These are phyloP conservation scores for Sanguinoderma infundibulare DNA, from an alignment of 1,284 basidiomycete genomes.

Conservation along the genomic window DNA sequence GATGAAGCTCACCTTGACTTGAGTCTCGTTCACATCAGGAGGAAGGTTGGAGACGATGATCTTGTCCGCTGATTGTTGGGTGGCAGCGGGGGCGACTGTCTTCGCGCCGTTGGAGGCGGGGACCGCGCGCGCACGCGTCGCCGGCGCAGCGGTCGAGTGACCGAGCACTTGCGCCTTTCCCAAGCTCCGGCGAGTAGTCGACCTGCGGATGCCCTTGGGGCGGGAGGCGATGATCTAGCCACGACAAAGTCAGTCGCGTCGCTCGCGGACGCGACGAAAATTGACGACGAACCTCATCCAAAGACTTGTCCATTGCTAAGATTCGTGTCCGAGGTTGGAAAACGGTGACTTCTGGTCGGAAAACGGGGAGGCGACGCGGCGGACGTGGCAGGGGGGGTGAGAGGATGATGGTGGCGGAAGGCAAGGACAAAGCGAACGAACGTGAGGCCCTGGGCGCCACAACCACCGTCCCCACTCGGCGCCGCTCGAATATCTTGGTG, in stretches of 20 bases:
- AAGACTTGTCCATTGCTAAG: conserved; percentile 78
- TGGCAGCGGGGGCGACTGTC: conserved; percentile 39
- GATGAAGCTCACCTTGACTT: conserved; percentile 79
- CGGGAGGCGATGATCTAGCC: conserved; percentile 77
- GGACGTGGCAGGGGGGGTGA: conserved; percentile 25
- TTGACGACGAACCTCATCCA: conserved; percentile 76
- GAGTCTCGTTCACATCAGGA: conserved; percentile 90
- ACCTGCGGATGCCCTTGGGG: conserved; percentile 54
- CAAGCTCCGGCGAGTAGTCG: conserved; percentile 43
- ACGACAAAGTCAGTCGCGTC: conserved; percentile 26
- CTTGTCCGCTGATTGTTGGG: conserved; percentile 70
- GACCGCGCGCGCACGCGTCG: conserved; percentile 53
- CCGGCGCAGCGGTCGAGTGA: conserved; percentile 47
- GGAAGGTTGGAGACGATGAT: conserved; percentile 98
- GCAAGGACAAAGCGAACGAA: conserved; percentile 27
- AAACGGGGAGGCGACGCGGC: conserved; percentile 15
- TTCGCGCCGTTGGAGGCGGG: conserved; percentile 44
- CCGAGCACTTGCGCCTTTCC: conserved; percentile 63
- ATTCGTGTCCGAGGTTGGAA: background rate
- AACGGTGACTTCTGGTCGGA: conserved; percentile 9
- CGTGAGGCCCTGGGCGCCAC: conserved; percentile 20
- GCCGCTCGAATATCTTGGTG: conserved; percentile 16
- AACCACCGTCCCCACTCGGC: background rate
- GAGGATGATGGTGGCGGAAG: conserved; percentile 33
- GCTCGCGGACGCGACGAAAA: conserved; percentile 20